Evolutionary conservation across 495 filamentous ascomycete species (phyloP), one percentile per base, ranked within the genome.

Genomic region (Evansstolkia leycettana): DNA sequence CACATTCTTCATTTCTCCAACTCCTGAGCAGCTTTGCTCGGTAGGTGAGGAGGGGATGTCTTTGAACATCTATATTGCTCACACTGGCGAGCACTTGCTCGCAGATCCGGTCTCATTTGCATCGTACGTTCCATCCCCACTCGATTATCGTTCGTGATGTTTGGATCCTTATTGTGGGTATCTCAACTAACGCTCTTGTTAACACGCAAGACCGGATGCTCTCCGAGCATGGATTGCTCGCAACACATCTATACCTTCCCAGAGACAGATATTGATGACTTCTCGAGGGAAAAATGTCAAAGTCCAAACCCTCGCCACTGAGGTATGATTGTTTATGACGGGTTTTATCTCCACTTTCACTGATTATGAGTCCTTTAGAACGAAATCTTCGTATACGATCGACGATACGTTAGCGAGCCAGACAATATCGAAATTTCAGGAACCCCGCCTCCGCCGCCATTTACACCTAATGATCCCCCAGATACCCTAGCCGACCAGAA

Each of bases 311-410:
- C 69, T 92, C 19, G 66, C 75, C 33, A 73, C 70, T 7, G 87
- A 94, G 72, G 84, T 85, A 66, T 13, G 71, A 51, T 8, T 12
- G 28, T 39, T 42, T 17, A 17, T 37, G 20, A 19, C 26, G 10
- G n/a, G 25, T 15, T 10, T 30, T 41, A 14, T 26, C 31, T n/a
- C 19, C 20, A 31, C 26, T 44, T 17, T 8, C 18, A 24, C 17
- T 15, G 40, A 28, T 38, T 19, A 17, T 37, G 18, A 13, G n/a
- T 33, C 34, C 4, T 26, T 25, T 41, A 93, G 82, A 80, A 72
- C 39, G 85, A 94, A 52, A 76, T 95, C 40, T 92, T 83, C 46
- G 72, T 94, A 23, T 95, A 89, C 53, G 82, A 90, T 55, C 73
- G 77, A 35, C 73, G 77, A 43, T 62, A 72, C 76, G 47, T 69